Evolutionary conservation across 768 basidiomycete genomes (phyloP), one percentile per base, ranked within the genome.

Genomic region (Omphalotus guepiniiformis): DNA sequence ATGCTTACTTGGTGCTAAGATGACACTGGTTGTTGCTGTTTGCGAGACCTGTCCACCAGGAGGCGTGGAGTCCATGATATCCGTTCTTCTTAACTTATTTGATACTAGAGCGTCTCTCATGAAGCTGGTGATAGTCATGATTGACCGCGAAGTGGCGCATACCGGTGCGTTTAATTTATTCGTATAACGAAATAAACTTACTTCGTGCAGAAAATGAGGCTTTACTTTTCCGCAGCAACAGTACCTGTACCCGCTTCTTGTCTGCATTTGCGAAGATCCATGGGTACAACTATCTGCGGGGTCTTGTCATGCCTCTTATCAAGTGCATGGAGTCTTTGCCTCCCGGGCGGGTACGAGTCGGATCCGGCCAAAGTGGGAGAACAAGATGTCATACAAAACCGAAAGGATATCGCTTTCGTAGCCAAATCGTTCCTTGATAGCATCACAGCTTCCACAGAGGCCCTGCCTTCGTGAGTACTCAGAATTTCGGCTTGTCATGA

Each of bases 211-310:
- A 81, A 32, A 84, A 74, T 54, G 90, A 94, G 53, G 73, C 83
- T 1, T 76, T 78, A n/a, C 68, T 97, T 6, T 96, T 97, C 70
- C 76, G 94, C 41, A 75, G 87, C 51, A 96, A 95, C 62, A 85
- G 88, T 2, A 88, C 88, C 1, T 91, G 85, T 56, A 88, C 88
- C n/a, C 72, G 88, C 35, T 84, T 97, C 49, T 67, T 96, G 37
- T 90, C 90, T 5, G 80, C 83, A 2, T 94, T 94, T 56, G 90
- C 89, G 3, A 83, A 76, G 59, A 80, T 87, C n/a, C 90, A 93
- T 51, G 94, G 93, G 3, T 96, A 95, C 63, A 83, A 84, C 48
- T 96, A 95, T 63, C 71, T 96, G n/a, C 78, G 93, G 16, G 79
- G 75, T 37, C 73, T 94, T 19, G 77, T 95, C 38, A 70, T 76